phyloP scores from a whole-genome alignment of 441 rosid species.

The Brassica balearica region DNA sequence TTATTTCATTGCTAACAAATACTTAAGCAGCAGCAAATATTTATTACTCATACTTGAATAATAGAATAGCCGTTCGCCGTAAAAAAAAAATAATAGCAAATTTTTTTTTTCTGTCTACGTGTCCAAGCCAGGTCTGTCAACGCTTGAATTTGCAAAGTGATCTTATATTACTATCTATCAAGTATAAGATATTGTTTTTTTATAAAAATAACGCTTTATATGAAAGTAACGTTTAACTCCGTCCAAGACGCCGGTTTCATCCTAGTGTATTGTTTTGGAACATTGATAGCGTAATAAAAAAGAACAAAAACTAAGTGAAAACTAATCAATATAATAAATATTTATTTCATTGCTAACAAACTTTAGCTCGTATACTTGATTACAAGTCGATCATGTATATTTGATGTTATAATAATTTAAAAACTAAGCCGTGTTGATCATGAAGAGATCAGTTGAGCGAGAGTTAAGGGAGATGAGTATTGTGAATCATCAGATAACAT shows the following conservation, averaged over 20 bases:
- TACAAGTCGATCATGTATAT: neutral
- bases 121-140: too few species aligned
- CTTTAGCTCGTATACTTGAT: neutral
- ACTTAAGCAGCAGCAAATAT: too few species aligned
- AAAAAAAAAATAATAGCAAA: too few species aligned
- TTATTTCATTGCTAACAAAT: neutral
- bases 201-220: too few species aligned
- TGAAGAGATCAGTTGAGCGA: conserved; percentile 33
- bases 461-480: conserved; percentile 38
- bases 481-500: conserved; percentile 26
- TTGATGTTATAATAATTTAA: neutral
- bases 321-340: neutral
- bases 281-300: neutral
- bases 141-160: too few species aligned
- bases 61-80: too few species aligned
- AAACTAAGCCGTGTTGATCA: conserved; percentile 14
- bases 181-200: too few species aligned
- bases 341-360: neutral
- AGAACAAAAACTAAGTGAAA: neutral
- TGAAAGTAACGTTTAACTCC: too few species aligned
- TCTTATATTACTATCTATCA: too few species aligned
- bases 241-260: too few species aligned
- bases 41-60: too few species aligned
- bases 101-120: too few species aligned
- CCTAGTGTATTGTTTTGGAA: neutral